Base-by-base conservation (phyloP, 768 basidiomycete genomes). In the Peribolospora baueri region DNA sequence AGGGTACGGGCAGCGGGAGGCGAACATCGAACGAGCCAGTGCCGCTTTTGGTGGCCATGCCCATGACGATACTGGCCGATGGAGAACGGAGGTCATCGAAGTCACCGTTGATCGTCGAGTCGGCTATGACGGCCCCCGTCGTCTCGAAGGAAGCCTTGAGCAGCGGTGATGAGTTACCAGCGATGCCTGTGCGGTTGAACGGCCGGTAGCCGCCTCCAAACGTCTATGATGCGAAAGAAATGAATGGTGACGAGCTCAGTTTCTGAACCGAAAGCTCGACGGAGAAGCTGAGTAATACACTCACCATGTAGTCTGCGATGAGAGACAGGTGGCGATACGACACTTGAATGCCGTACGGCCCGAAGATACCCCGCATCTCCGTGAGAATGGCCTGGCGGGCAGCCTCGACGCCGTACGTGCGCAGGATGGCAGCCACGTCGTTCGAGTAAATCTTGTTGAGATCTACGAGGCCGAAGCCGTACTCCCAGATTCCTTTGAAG, bases 221-320 rank as follows among this genome's bases (percentile, higher is more conserved):
- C 0, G 93, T 97, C 91, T 97, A 56, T 46, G 40, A 25, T 25
- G 54, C 36, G 25, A 13, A 53, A 56, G 52, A 25, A 42, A 43
- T 8, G 38, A 50, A 11, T 51, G 54, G 39, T 60, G 51, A 7
- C 2, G 41, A 40, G 43, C 25, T 41, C 14, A 51, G 42, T 14
- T 46, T 49, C 36, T 9, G 5, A 52, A 7, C 37, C 52, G 56
- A 52, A 42, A 10, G 45, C 40, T 40, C 25, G 25, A 37, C 10
- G 25, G 51, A 8, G 47, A 39, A 46, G 50, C 36, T 41, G 40
- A 39, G 45, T 51, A 50, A 41, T 54, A 64, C 10, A 63, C 81
- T 61, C 64, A 91, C 91, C 93, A 98, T 98, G 67, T 97, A 98
- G 68, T 98, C 93, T 10, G 93, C 93, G 66, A 98, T 93, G 59